Conservation (phyloP, 164 flowering plant genomes). For the Annona squamosa region DNA sequence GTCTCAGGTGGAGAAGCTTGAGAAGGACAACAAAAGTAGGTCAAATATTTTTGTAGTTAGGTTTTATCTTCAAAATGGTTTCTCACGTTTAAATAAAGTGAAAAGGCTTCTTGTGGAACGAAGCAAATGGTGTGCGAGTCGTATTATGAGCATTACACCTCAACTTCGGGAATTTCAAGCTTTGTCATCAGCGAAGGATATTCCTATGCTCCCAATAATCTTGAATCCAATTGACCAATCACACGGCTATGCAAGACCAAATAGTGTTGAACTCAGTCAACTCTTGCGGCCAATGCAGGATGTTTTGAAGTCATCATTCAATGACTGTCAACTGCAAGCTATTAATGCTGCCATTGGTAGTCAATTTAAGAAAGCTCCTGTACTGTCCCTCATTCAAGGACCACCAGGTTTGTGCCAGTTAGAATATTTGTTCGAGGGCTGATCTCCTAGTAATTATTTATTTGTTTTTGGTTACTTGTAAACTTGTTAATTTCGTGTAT, state of each 20-base stretch:
- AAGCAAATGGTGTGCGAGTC: conserved; percentile 78
- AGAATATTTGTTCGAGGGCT: no score
- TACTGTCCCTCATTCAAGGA: conserved; percentile 88
- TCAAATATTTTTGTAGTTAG: conserved; percentile 48
- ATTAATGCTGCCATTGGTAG: conserved; percentile 47
- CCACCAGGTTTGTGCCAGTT: conserved; percentile 69
- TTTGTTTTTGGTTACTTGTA: no score
- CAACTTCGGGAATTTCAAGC: conserved; percentile 97
- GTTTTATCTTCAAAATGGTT: conserved; percentile 62
- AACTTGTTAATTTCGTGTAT: no score
- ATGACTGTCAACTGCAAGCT: conserved; percentile 82
- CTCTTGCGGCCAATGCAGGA: conserved; percentile 54
- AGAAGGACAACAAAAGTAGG: conserved; percentile 63
- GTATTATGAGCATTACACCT: conserved; percentile 82
- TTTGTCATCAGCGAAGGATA: conserved; percentile 62
- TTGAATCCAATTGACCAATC: conserved; percentile 46
- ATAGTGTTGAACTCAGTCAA: conserved; percentile 31
- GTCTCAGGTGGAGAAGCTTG: conserved; percentile 81
- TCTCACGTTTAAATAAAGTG: conserved; percentile 58
- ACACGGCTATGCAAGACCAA: conserved; percentile 13
- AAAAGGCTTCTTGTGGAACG: conserved; percentile 67
- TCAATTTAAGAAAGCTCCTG: conserved; percentile 34
- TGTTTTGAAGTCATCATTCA: conserved; percentile 59
- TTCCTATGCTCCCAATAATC: conserved; percentile 71
- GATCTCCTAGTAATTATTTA: no score